Evolutionary conservation across 2,329 filamentous ascomycete species (phyloP).

Genomic region (Penicillium sp.): DNA sequence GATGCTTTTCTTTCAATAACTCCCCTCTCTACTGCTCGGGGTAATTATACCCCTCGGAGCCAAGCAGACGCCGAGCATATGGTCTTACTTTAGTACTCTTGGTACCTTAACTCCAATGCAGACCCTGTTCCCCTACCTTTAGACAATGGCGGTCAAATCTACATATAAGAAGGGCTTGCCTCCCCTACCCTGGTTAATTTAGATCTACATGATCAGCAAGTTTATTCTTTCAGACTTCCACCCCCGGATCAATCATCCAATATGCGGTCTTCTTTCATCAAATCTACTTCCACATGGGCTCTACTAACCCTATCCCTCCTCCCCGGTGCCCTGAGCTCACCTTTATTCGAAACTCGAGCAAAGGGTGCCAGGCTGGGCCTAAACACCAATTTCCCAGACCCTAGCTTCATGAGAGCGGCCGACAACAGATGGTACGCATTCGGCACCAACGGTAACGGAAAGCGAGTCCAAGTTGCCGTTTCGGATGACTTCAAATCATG

Average conservation of each 20-base stretch:
- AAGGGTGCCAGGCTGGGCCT: constrained; percentile 30
- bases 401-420: constrained; percentile 48
- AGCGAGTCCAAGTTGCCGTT: constrained; percentile 56
- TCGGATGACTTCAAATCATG: constrained; percentile 51
- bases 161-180: constrained; percentile 14
- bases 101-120: not conserved
- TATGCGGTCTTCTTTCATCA: constrained; percentile 9
- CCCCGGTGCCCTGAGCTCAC: constrained; percentile 19
- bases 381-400: constrained; percentile 43
- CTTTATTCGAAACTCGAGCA: constrained; percentile 19
- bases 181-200: not conserved
- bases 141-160: constrained; percentile 6
- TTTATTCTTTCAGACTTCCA: not conserved
- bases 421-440: constrained; percentile 60
- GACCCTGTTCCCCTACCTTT: not conserved
- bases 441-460: constrained; percentile 53
- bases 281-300: constrained; percentile 10
- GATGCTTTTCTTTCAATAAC: not conserved
- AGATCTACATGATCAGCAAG: not conserved
- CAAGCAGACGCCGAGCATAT: constrained; percentile 4
- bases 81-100: not conserved
- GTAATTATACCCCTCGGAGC: constrained; percentile 1
- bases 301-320: constrained; percentile 13
- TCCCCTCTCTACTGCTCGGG: not conserved
- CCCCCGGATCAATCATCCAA: not conserved